These are phyloP conservation scores for Quercus suber DNA, from an alignment of 306 rosid species.

Conservation along the genomic window DNA sequence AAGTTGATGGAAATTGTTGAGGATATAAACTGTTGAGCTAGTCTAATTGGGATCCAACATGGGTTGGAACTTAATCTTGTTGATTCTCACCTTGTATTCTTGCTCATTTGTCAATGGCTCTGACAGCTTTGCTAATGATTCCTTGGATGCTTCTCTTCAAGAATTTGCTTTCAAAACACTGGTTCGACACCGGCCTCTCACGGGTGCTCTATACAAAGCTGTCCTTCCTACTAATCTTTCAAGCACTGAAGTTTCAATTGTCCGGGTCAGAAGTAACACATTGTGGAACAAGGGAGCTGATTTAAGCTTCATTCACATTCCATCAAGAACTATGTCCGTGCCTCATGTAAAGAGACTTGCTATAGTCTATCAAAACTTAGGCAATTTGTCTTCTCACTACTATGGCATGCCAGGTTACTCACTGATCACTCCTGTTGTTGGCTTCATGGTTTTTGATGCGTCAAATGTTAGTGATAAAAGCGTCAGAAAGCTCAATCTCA, in stretches of 20 bases:
- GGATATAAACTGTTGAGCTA: neutral
- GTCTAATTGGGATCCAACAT: conserved; percentile 27
- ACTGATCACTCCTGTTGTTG: conserved; percentile 62
- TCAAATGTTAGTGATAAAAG: conserved; percentile 44
- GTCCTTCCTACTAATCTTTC: conserved; percentile 61
- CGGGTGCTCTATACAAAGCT: conserved; percentile 60
- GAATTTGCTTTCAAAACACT: conserved; percentile 53
- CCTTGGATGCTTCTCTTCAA: conserved; percentile 53
- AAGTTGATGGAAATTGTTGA: neutral
- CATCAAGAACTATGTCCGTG: conserved; percentile 62
- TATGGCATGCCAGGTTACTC: conserved; percentile 58
- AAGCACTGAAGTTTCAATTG: conserved; percentile 60
- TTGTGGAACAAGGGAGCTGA: conserved; percentile 79
- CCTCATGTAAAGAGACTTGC: conserved; percentile 78
- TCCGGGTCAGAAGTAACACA: conserved; percentile 64
- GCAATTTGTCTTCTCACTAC: conserved; percentile 67
- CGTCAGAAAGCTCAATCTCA: conserved; percentile 46
- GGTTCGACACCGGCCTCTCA: conserved; percentile 50
- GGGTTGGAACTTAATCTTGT: conserved; percentile 32
- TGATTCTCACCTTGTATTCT: conserved; percentile 28
- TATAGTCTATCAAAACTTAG: conserved; percentile 64
- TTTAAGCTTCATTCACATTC: conserved; percentile 57
- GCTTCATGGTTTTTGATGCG: conserved; percentile 79
- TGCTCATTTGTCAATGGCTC: conserved; percentile 41
- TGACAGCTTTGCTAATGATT: conserved; percentile 33